Evolutionary conservation across 495 filamentous ascomycete genomes (phyloP), one percentile per base, ranked within the genome.

Genomic region (Aspergillus panamensis): DNA sequence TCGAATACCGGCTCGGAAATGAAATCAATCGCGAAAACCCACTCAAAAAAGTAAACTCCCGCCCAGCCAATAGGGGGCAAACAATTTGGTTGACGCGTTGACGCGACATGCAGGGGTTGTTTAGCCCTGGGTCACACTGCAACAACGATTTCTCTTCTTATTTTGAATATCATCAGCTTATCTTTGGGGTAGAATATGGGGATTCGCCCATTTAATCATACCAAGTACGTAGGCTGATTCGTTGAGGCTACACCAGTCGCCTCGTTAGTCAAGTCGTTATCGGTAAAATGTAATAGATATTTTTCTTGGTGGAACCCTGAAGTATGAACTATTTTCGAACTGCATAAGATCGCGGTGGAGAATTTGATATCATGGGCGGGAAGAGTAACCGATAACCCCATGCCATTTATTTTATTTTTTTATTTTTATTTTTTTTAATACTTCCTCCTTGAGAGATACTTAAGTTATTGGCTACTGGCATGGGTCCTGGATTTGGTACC

Each of bases 71-170:
- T 45, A 20, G 42, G 42, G 17, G 17, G 20, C 2, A 7, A n/a
- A 10, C 25, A 20, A 19, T 21, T 21, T 16, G 6, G 5, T 45
- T 45, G 42, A 45, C 42, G 42, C 42, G 42, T 20, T 45, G n/a
- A 17, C 42, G 17, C n/a, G 42, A 45, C 42, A 45, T 45, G 42
- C 42, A 45, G 42, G 42, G 42, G 42, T 45, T 45, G 42, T 16
- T 21, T 25, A 20, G 42, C 16, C 42, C 10, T 20, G 42, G n/a
- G 42, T 19, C 9, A 45, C 40, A 6, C 8, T 44, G n/a, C n/a
- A n/a, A n/a, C n/a, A n/a, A n/a, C n/a, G n/a, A 44, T 19, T 19
- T n/a, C 14, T 17, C 17, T 44, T 44, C 40, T 44, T 44, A n/a
- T 17, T n/a, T 45, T 45, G 9, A 12, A 0, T 45, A 3, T 21